These are phyloP conservation scores for Adansonia gregorii DNA, from an alignment of 441 rosid species.

Conservation along the genomic window DNA sequence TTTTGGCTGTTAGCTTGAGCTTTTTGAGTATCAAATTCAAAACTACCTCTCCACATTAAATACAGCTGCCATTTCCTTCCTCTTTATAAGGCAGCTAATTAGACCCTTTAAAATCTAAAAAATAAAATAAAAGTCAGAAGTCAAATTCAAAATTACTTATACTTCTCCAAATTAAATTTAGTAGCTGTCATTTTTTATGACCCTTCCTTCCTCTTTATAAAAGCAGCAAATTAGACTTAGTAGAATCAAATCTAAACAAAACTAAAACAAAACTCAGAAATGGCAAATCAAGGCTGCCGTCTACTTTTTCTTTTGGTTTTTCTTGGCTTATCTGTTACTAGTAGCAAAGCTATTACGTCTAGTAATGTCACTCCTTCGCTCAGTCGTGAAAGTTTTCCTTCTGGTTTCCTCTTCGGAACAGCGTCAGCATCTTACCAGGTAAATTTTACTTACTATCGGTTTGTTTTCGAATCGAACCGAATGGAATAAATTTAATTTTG, in stretches of 20 bases:
- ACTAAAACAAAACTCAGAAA: background rate
- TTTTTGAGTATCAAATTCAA: too few species aligned
- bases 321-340: background rate
- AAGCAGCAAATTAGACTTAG: background rate
- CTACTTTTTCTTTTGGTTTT: background rate
- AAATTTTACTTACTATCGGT: background rate
- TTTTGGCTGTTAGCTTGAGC: too few species aligned
- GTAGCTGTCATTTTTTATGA: background rate
- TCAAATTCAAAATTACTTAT: background rate
- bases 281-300: background rate
- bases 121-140: too few species aligned
- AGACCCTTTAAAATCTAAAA: too few species aligned
- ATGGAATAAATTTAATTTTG: background rate
- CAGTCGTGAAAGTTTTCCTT: conserved; percentile 35
- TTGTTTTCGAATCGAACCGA: background rate
- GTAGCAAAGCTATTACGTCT: background rate
- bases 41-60: too few species aligned
- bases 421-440: conserved; percentile 48
- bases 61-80: too few species aligned
- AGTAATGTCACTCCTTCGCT: background rate
- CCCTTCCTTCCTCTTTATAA: background rate
- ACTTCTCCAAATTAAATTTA: background rate
- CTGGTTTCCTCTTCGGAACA: conserved; percentile 44
- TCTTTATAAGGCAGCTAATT: too few species aligned
- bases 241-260: background rate